Evolutionary conservation across 768 basidiomycete species (phyloP).

Genomic region (Mycena rosella): DNA sequence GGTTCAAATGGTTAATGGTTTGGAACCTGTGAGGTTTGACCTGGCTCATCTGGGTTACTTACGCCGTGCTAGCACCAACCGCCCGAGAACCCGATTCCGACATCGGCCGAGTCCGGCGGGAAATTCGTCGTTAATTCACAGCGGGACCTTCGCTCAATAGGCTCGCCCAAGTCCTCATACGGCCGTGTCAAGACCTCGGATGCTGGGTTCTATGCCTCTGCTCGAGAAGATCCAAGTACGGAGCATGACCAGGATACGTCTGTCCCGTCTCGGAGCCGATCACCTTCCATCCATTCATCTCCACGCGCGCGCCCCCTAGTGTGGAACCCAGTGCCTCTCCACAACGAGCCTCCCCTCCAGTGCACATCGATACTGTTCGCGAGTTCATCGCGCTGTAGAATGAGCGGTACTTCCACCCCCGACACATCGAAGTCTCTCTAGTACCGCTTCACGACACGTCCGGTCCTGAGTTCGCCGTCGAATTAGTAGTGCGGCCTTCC

Average conservation of each 20-base stretch:
- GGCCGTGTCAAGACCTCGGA: conserved; percentile 7
- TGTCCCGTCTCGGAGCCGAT: too few relatives aligned
- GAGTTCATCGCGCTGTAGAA: conserved; percentile 34
- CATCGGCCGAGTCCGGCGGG: neutral
- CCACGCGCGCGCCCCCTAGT: neutral
- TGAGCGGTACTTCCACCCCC: conserved; percentile 28
- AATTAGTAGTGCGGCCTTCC: conserved; percentile 3
- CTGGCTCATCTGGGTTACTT: too few relatives aligned
- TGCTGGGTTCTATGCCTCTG: neutral
- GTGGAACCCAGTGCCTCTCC: neutral
- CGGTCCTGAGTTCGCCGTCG: conserved; percentile 4
- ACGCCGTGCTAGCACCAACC: conserved; percentile 7
- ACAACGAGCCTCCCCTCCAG: neutral
- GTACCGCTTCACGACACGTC: conserved; percentile 1
- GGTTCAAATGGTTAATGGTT: too few relatives aligned
- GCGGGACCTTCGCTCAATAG: neutral
- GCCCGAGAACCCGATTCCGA: conserved; percentile 12
- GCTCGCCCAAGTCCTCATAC: conserved; percentile 14
- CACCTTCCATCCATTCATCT: neutral
- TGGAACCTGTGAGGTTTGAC: too few relatives aligned
- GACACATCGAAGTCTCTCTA: conserved; percentile 24
- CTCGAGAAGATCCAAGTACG: neutral
- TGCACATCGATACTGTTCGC: conserved; percentile 13
- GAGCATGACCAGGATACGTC: neutral
- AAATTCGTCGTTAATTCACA: neutral